These are phyloP conservation scores for Deuterostichococcus epilithicus DNA, from an alignment of 139 green algal genomes.

Conservation along the genomic window DNA sequence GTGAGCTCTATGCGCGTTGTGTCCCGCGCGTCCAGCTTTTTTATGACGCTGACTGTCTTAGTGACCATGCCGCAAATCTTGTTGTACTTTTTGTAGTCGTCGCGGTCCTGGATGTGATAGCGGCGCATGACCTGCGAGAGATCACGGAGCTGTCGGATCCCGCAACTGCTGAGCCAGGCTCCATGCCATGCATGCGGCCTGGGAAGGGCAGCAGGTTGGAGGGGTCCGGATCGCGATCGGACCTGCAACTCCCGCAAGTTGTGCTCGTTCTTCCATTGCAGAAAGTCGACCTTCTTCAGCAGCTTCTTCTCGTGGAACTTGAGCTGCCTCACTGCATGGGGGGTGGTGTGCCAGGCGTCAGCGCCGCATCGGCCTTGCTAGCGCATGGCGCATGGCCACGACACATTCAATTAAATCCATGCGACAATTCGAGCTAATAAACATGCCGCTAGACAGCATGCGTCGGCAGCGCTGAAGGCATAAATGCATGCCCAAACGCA, in stretches of 20 bases:
- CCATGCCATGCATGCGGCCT: background rate
- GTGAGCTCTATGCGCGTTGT: constrained; percentile 86
- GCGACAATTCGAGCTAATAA: too few species aligned
- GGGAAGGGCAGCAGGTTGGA: background rate
- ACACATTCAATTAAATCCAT: too few species aligned
- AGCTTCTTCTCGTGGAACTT: constrained; percentile 97
- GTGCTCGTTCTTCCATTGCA: constrained; percentile 94
- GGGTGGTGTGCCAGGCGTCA: too few species aligned
- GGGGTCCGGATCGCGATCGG: background rate
- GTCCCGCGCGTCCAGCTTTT: constrained; percentile 82
- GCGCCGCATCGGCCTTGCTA: too few species aligned
- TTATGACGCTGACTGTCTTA: constrained; percentile 69
- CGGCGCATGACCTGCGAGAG: constrained; percentile 84
- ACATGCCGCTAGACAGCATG: too few species aligned
- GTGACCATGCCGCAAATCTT: constrained; percentile 86
- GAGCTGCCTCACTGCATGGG: constrained; percentile 94
- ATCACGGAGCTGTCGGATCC: background rate
- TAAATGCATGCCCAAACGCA: too few species aligned
- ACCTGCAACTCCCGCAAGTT: constrained; percentile 88
- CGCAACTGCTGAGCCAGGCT: background rate
- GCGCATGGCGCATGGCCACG: too few species aligned
- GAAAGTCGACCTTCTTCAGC: constrained; percentile 97
- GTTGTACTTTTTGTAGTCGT: constrained; percentile 98
- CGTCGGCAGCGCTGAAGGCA: too few species aligned
- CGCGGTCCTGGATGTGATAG: constrained; percentile 95